Base-by-base conservation (phyloP, 2,329 filamentous ascomycete species). In the Nakataea oryzae region DNA sequence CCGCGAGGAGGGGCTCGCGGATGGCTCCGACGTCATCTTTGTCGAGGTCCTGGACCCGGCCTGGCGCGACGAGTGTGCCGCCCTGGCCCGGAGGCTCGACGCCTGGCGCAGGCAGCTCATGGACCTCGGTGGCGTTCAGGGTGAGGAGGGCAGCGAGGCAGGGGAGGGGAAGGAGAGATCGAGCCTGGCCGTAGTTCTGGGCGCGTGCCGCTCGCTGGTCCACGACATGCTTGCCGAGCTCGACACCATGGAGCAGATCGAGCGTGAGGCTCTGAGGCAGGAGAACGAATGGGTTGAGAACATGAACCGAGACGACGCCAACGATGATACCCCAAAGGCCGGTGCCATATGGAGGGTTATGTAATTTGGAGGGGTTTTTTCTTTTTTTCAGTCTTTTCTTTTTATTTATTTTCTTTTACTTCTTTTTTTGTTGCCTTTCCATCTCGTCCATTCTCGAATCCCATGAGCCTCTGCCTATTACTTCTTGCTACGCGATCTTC, bases 161-260 rank as follows among this genome's bases (percentile, higher is more conserved):
- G 30, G 69, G 54, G 30, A 14, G 24, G 41, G 29, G n/a, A 28
- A 17, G 50, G 29, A 62, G 13, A n/a, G 9, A 34, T 73, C 73
- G 21, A 82, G 77, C 63, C 68, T 87, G 62, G 74, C 69, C 27
- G 71, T 74, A 30, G 77, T 85, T 66, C 69, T 88, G 54, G 71
- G 70, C 8, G 78, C 75, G 2, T 83, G 79, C 62, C 71, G 75
- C 27, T 69, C 67, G 21, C 71, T 89, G 57, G 77, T 87, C 14
- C 69, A 74, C 58, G 82, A 79, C 47, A 88, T 88, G 85, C 71
- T 86, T 57, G 75, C 74, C n/a, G 86, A 89, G 74, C 73, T 89
- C 65, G 71, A 72, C n/a, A 64, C 80, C 63, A 89, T 89, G 86
- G 78, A 78, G 62, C 77, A 80, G 67, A 81, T 89, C 62, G 84